Evolutionary conservation across 495 filamentous ascomycete species (phyloP).

Genomic region (Aspergillus bertholletiae): DNA sequence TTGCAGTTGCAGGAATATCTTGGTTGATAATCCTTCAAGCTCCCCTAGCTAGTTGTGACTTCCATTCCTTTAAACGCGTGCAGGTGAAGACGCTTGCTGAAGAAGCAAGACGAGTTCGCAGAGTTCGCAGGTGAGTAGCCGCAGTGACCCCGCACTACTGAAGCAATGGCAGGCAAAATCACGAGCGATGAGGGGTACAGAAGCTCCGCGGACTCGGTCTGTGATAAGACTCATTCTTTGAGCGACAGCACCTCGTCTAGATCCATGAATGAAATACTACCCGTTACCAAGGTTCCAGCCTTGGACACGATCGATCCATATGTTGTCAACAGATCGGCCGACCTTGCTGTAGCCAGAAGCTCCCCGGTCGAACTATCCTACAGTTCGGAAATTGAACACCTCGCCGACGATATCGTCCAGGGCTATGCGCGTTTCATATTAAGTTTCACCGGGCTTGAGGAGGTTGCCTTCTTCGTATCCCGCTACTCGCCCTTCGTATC

Average conservation of each 20-base stretch:
- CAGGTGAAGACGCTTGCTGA: slow-evolving; percentile 2
- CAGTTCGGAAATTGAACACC: slow-evolving; percentile 3
- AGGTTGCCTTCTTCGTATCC: slow-evolving; percentile 17
- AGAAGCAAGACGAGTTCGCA: slow-evolving; percentile 12
- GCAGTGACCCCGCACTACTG: slow-evolving; percentile 14
- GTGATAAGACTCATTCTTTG: not conserved
- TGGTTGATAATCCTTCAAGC: not conserved
- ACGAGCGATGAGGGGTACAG: slow-evolving; percentile 11
- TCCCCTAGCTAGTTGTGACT: not conserved
- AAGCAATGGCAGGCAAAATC: slow-evolving; percentile 15
- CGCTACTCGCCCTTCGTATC: slow-evolving; percentile 3
- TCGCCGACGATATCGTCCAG: slow-evolving; percentile 11
- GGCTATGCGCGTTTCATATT: slow-evolving; percentile 23
- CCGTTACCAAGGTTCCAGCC: slow-evolving; percentile 22
- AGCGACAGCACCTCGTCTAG: not conserved
- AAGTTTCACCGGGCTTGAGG: slow-evolving; percentile 18
- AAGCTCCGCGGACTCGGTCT: not conserved
- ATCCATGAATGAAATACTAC: slow-evolving; percentile 3
- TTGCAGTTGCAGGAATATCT: slow-evolving; percentile 6
- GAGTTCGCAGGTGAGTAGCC: slow-evolving; percentile 17
- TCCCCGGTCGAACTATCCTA: slow-evolving; percentile 8
- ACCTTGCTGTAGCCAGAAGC: slow-evolving; percentile 5
- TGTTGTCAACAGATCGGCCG: slow-evolving; percentile 7
- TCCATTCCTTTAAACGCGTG: slow-evolving; percentile 2
- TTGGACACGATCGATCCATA: slow-evolving; percentile 23